Evolutionary conservation across 2,329 filamentous ascomycete species (phyloP), one percentile per base, ranked within the genome.

Genomic region (Simplicillium sp.): DNA sequence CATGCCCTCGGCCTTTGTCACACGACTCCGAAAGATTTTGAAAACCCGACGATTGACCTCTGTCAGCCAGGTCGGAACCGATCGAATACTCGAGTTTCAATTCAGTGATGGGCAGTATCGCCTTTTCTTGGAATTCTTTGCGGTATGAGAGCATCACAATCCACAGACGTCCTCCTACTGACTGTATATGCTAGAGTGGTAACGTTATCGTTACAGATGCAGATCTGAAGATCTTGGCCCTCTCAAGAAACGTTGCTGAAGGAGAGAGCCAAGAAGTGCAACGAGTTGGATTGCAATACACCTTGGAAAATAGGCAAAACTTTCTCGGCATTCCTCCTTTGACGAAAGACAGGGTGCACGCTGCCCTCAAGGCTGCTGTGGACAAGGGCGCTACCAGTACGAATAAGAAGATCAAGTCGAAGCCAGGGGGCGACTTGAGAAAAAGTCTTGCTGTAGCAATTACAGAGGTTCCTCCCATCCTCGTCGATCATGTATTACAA

Each of bases 111-210:
- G 92, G 11, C 74, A 82, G 50, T 96, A 94, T 57, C 75, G 83
- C 34, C 62, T 98, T 16, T 96, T 87, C 57, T 68, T 98, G 20
- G 92, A 98, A 64, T 98, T 98, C 66, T 98, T 95, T 58, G 90
- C 92, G 1, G 66, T 68, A 52, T 34, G 56, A 42, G 11, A 38
- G 13, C 3, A 11, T 29, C n/a, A 29, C 20, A 25, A 25, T 6
- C 20, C 6, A 25, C 20, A 9, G 9, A 25, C 9, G 20, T 25
- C 9, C 9, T 9, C 20, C 5, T 25, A 25, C 20, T 25, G 20
- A 25, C 20, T 25, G 9, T 25, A 5, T 9, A 6, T 25, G 5
- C 13, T 41, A 68, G 60, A 85, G 86, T 39, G 92, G 92, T 36
- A 98, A 98, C 57, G 82, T 98, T 45, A 87, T 98, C 46, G 71